Base-by-base conservation (phyloP, 2,329 filamentous ascomycete species). In the Colletotrichum liaoningense region DNA sequence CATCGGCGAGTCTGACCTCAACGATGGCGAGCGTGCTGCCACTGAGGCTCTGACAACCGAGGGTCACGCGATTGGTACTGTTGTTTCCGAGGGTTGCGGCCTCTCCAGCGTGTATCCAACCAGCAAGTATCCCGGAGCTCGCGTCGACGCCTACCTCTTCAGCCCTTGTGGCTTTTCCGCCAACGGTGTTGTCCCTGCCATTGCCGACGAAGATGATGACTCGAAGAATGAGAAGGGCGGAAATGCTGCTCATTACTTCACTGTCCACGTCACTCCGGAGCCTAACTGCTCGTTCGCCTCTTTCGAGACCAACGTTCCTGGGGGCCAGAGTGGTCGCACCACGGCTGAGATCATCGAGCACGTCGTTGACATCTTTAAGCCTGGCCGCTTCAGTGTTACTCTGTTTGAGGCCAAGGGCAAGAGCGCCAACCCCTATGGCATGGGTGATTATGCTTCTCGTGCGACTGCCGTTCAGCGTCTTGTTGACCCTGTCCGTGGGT, bases 261-360 rank as follows among this genome's bases (percentile, higher is more conserved):
- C 96, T 1, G 97, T 99, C 28, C 97, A 99, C 81, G 97, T 99
- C 77, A 99, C 97, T 0, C 97, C 97, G 0, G 97, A 99, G 87
- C 95, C 96, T 16, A 92, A 98, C 79, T 99, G 96, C 87, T 98
- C 95, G 5, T 99, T 97, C 82, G 97, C 97, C 46, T 98, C 95
- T 2, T 99, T 99, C 81, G 97, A 99, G 87, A 98, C 97, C 77
- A 99, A 98, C 78, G 96, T 99, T 4, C 97, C 97, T 1, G 93
- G 95, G 30, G 92, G 92, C 5, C 95, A 98, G 85, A 94, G 91
- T 69, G 95, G 95, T 19, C 93, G 95, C 75, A 93, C 95, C 81
- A 98, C 96, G 0, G 91, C 92, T 30, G 96, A 98, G 76, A 93
- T 98, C 73, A 93, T 99, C 75, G 92, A 98, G 83, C 95, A 98